Base-by-base conservation (phyloP, 352 stramenopile species). In the Elongisporangium senticosum region DNA sequence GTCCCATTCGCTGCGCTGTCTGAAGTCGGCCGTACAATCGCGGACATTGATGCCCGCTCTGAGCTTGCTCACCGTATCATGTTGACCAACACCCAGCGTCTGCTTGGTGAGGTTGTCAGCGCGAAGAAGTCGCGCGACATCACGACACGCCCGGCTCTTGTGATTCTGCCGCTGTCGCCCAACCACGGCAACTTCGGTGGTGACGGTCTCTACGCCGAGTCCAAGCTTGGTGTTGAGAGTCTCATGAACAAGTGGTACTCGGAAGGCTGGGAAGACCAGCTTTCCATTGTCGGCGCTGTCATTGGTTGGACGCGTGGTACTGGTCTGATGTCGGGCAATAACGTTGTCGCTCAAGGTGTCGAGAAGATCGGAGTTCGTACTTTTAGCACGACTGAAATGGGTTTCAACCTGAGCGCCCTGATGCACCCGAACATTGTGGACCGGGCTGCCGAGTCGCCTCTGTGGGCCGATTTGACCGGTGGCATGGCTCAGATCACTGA, bases 231-330 rank as follows among this genome's bases (percentile, higher is more conserved):
- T 14, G 64, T 95, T 7, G 87, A 95, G 65, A 89, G 83, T 67
- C 61, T 96, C 21, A 83, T 94, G 71, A 77, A 79, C 68, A 95
- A 96, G 69, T 95, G 87, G 87, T 61, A 81, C 67, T 87, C 82
- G 20, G 87, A 96, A 70, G 81, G 77, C 57, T 96, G 87, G 87
- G 74, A 81, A 21, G 82, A 93, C 57, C 88, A 96, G 74, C 62
- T 96, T 23, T 90, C 79, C 51, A 75, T 96, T 28, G 78, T 90
- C 3, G 83, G 86, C 49, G 87, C 86, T 23, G 80, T 95, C 50
- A 96, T 96, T 54, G 87, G 87, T 24, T 96, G 86, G 87, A 95
- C 85, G 14, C 84, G 87, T 58, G 81, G 84, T 53, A 95, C 87
- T 0, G 86, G 83, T 14, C 77, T 96, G 21, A 96, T 96, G 87